Percentiles rank a stretch among this genome's conserved stretches.
phyloP scores from a whole-genome alignment of 257 asterid species.

The Capsicum rhomboideum region DNA sequence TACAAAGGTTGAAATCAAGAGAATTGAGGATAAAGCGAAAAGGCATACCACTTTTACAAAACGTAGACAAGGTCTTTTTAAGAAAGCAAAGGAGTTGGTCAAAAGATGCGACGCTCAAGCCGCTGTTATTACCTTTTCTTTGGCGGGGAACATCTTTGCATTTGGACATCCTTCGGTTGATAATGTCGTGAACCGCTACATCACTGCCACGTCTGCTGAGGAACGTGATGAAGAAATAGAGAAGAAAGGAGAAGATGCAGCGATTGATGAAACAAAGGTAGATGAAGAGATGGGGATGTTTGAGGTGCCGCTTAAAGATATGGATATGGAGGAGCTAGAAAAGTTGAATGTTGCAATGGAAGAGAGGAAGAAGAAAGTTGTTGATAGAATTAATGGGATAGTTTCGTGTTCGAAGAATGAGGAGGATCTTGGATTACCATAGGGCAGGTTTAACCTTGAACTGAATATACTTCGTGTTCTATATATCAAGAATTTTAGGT shows the following conservation, averaged over 20 bases:
- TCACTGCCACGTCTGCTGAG: background rate
- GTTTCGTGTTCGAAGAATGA: background rate
- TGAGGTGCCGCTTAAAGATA: background rate
- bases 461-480: background rate
- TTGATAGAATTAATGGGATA: slow-evolving; percentile 7
- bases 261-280: background rate
- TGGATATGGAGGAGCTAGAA: slow-evolving; percentile 14
- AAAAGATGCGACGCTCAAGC: slow-evolving; percentile 11
- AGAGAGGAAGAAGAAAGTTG: slow-evolving; percentile 9
- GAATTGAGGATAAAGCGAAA: slow-evolving; percentile 23
- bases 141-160: slow-evolving; percentile 29
- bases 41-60: slow-evolving; percentile 50
- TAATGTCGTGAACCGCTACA: slow-evolving; percentile 18
- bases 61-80: slow-evolving; percentile 37
- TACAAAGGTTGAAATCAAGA: slow-evolving; percentile 23
- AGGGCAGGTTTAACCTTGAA: background rate
- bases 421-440: background rate
- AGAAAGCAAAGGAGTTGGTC: slow-evolving; percentile 25
- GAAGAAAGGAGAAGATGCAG: background rate
- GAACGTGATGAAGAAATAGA: background rate
- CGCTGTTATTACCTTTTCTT: slow-evolving; percentile 27
- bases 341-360: slow-evolving; percentile 3
- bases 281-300: background rate
- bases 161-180: slow-evolving; percentile 26
- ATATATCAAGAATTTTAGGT: background rate